Conservation (phyloP, 441 rosid species). For the Pelargonium cotyledonis region DNA sequence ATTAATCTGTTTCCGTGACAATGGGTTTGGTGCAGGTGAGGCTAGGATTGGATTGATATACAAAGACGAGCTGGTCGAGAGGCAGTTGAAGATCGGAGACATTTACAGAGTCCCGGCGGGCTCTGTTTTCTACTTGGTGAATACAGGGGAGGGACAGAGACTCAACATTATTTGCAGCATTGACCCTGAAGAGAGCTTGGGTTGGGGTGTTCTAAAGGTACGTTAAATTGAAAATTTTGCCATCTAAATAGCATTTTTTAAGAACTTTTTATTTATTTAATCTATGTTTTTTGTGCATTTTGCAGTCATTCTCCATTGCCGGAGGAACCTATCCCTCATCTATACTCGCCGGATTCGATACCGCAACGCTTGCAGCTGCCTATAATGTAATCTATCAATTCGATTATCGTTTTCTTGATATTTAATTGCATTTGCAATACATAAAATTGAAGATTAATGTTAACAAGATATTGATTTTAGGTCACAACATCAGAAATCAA, state of each 20-base stretch:
- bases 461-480: slow-evolving; percentile 24
- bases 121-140: slow-evolving; percentile 71
- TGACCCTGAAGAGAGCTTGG: slow-evolving; percentile 57
- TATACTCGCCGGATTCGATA: slow-evolving; percentile 61
- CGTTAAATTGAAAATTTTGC: background rate
- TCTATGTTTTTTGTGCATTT: background rate
- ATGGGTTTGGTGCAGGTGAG: slow-evolving; percentile 46
- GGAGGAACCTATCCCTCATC: slow-evolving; percentile 62
- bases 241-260: background rate
- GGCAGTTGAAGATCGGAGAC: slow-evolving; percentile 52
- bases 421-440: too few species aligned
- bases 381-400: slow-evolving; percentile 43
- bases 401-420: too few species aligned
- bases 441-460: too few species aligned
- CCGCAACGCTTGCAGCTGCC: slow-evolving; percentile 56
- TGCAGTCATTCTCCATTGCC: slow-evolving; percentile 76
- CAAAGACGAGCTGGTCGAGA: slow-evolving; percentile 49
- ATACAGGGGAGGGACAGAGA: slow-evolving; percentile 49
- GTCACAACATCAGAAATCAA: slow-evolving; percentile 37
- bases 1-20: background rate
- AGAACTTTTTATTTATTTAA: background rate
- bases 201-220: slow-evolving; percentile 56
- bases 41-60: slow-evolving; percentile 64
- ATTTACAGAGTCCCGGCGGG: slow-evolving; percentile 63
- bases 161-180: slow-evolving; percentile 70